phyloP scores from a whole-genome alignment of 2,329 filamentous ascomycete species.

The Fusarium sororula region DNA sequence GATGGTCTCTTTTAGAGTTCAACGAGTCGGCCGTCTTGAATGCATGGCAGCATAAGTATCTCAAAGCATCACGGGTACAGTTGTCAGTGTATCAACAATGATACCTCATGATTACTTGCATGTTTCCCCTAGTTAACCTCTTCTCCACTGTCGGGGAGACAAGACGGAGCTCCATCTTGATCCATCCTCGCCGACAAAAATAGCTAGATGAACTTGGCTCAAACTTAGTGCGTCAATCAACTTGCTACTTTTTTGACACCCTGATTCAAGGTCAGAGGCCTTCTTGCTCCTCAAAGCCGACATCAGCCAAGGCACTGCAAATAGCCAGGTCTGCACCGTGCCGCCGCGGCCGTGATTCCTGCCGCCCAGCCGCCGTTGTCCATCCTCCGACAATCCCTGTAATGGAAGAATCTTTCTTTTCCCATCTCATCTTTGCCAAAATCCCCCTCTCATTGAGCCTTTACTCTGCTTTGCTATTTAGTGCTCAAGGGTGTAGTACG shows the following conservation, averaged over 20 bases:
- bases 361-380: slow-evolving; percentile 28
- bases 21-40: neutral
- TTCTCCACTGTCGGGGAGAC: neutral
- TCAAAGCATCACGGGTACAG: neutral
- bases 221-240: neutral
- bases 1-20: slow-evolving; percentile 9
- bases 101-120: slow-evolving; percentile 22
- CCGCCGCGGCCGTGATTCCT: slow-evolving; percentile 32
- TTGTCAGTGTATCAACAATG: slow-evolving; percentile 10
- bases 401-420: slow-evolving; percentile 11
- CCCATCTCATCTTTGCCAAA: neutral
- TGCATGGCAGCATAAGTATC: neutral
- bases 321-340: slow-evolving; percentile 13
- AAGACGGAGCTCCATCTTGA: neutral
- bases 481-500: slow-evolving; percentile 14
- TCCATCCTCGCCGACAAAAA: neutral
- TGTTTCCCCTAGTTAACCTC: neutral
- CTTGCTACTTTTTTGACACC: neutral
- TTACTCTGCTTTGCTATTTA: neutral
- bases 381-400: slow-evolving; percentile 4
- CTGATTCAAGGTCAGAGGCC: neutral
- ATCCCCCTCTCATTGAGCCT: neutral
- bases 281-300: neutral
- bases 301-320: slow-evolving; percentile 1
- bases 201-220: neutral